Evolutionary conservation across 192 early-diverging fungal genomes (phyloP).

Genomic region (Podila minutissima): DNA sequence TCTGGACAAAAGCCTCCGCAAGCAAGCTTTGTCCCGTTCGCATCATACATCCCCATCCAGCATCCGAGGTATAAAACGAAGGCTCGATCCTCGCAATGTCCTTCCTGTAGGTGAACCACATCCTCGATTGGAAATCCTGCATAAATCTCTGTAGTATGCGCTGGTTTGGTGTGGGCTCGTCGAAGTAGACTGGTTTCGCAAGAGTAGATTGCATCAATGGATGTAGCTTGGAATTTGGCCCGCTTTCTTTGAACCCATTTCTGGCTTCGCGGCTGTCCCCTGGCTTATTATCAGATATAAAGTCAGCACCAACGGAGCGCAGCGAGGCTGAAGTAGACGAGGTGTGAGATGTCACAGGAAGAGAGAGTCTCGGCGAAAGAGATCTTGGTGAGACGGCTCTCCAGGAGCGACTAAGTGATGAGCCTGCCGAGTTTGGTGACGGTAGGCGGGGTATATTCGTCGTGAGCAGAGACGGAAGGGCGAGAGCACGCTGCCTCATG

Average conservation of each 20-base stretch:
- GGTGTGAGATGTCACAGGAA: not conserved
- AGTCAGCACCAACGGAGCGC: not conserved
- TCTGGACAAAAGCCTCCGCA: constrained; percentile 49
- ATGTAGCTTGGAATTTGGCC: not conserved
- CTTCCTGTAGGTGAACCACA: constrained; percentile 57
- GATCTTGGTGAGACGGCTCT: constrained; percentile 14
- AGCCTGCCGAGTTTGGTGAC: constrained; percentile 13
- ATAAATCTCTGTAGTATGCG: constrained; percentile 34
- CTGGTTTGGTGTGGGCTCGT: constrained; percentile 12
- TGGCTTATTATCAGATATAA: not conserved
- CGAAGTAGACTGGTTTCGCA: too few species aligned
- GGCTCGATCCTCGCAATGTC: constrained; percentile 54
- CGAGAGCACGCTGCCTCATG: not conserved
- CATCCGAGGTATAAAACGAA: constrained; percentile 51
- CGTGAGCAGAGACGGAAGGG: not conserved
- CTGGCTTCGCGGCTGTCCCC: not conserved
- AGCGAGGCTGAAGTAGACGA: not conserved
- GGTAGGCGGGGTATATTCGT: constrained; percentile 1
- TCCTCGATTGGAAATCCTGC: constrained; percentile 48
- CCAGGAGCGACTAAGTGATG: constrained; percentile 11
- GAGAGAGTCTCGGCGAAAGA: constrained; percentile 1
- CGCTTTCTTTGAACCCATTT: not conserved
- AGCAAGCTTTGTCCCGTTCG: constrained; percentile 56
- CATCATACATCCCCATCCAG: constrained; percentile 60
- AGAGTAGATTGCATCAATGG: not conserved